These are phyloP conservation scores for Basidiobolus meristosporus DNA, from an alignment of 371 early-diverging fungal species.

Conservation along the genomic window DNA sequence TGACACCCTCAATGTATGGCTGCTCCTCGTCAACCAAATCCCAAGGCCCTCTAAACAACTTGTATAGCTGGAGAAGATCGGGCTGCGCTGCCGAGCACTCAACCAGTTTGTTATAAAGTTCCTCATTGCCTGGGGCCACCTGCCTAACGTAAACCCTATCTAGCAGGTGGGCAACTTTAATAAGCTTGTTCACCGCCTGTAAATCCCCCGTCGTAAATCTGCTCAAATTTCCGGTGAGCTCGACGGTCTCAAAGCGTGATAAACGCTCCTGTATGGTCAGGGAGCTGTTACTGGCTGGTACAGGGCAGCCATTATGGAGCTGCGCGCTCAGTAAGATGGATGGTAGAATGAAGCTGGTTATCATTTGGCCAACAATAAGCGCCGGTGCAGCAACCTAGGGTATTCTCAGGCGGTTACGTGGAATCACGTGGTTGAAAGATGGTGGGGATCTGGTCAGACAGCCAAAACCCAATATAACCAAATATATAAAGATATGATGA, in stretches of 20 bases:
- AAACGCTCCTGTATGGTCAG: slow-evolving; percentile 10
- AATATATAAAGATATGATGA: too few species aligned
- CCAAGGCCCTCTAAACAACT: slow-evolving; percentile 59
- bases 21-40: slow-evolving; percentile 30
- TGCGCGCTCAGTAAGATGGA: too few species aligned
- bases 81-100: slow-evolving; percentile 11
- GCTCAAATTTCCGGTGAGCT: slow-evolving; percentile 28
- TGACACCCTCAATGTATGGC: slow-evolving; percentile 33
- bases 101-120: slow-evolving; percentile 25
- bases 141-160: slow-evolving; percentile 47
- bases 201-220: slow-evolving; percentile 18
- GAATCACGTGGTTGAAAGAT: too few species aligned
- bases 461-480: too few species aligned
- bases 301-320: too few species aligned
- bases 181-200: slow-evolving; percentile 35
- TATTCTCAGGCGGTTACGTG: too few species aligned
- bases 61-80: slow-evolving; percentile 26
- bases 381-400: too few species aligned
- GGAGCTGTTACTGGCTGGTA: too few species aligned
- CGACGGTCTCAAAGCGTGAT: slow-evolving; percentile 24
- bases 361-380: too few species aligned
- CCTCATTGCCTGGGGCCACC: slow-evolving; percentile 44
- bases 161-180: slow-evolving; percentile 36
- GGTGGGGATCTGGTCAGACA: too few species aligned
- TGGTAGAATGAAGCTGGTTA: too few species aligned